These are phyloP conservation scores for Bryum argenteum DNA, from an alignment of 225 moss, liverwort and hornwort species.

Conservation along the genomic window DNA sequence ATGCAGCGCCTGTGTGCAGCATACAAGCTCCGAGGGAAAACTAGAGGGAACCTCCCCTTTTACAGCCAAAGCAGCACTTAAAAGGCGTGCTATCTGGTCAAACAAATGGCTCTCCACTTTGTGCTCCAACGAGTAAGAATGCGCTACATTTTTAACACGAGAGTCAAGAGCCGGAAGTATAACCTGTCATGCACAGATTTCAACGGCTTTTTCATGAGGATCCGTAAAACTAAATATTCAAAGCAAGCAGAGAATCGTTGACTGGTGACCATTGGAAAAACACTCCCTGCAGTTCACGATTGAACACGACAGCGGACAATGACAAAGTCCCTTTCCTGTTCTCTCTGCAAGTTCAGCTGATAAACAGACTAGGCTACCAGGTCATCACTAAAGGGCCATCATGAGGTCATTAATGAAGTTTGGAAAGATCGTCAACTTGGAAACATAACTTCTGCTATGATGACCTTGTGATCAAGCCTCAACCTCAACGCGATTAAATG, in stretches of 20 bases:
- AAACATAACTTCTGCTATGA: not conserved
- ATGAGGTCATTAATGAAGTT: conserved; percentile 9
- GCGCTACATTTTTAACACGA: conserved; percentile 94
- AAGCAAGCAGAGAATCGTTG: not conserved
- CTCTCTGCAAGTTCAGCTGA: conserved; percentile 17
- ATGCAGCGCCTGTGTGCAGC: conserved; percentile 88
- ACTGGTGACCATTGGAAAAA: not conserved
- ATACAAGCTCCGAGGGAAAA: conserved; percentile 83
- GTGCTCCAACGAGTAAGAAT: conserved; percentile 91
- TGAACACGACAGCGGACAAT: not conserved
- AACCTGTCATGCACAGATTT: conserved; percentile 55
- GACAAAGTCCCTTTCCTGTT: not conserved
- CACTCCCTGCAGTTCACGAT: not conserved
- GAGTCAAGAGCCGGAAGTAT: conserved; percentile 93
- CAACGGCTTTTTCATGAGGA: conserved; percentile 15
- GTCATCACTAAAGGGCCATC: conserved; percentile 12
- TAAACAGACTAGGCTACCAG: conserved; percentile 9
- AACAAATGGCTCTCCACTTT: conserved; percentile 82
- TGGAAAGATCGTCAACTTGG: not conserved
- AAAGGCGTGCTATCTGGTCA: conserved; percentile 82
- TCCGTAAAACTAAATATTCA: not conserved
- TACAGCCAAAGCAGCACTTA: conserved; percentile 59
- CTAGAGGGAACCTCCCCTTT: conserved; percentile 69
- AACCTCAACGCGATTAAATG: not conserved
- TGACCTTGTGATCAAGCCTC: not conserved